Evolutionary conservation across 306 rosid genomes (phyloP).

Genomic region (Vigna hirtella): DNA sequence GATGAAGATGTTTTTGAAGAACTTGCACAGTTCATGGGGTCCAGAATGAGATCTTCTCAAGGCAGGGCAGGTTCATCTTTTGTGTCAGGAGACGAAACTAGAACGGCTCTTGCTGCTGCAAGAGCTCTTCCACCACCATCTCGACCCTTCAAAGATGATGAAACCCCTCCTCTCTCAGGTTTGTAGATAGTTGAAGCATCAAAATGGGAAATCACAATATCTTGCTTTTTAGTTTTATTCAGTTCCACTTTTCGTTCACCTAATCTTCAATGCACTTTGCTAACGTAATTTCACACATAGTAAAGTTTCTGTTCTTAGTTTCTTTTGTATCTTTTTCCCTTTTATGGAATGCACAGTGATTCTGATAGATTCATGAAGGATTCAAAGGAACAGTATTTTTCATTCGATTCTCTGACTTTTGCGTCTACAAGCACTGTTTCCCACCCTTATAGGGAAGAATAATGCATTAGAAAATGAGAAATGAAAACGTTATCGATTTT

Average conservation of each 20-base stretch:
- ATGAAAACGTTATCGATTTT: not conserved
- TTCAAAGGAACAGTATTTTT: slow-evolving; percentile 31
- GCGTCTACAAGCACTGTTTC: slow-evolving; percentile 28
- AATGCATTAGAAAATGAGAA: slow-evolving; percentile 26
- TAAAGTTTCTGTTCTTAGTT: slow-evolving; percentile 11
- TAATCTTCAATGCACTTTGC: slow-evolving; percentile 35
- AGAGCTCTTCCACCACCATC: slow-evolving; percentile 65
- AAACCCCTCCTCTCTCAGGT: slow-evolving; percentile 67
- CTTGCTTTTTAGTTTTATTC: not conserved
- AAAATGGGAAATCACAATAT: slow-evolving; percentile 8
- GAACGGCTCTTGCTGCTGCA: slow-evolving; percentile 37
- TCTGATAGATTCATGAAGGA: slow-evolving; percentile 31
- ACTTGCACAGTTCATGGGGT: slow-evolving; percentile 89
- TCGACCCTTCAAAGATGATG: slow-evolving; percentile 73
- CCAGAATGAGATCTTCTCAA: slow-evolving; percentile 75
- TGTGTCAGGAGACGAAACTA: slow-evolving; percentile 53
- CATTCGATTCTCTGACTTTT: slow-evolving; percentile 45
- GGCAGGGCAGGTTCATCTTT: slow-evolving; percentile 51
- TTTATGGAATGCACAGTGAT: slow-evolving; percentile 44
- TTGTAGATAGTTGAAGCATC: slow-evolving; percentile 13
- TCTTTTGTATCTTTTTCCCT: not conserved
- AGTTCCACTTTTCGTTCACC: not conserved
- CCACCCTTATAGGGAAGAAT: slow-evolving; percentile 22
- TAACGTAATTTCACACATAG: not conserved
- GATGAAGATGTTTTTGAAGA: slow-evolving; percentile 97